Percentiles rank a stretch among this genome's conserved stretches.
phyloP scores from a whole-genome alignment of 2,329 filamentous ascomycete genomes.

The Cryphonectria nitschkei region DNA sequence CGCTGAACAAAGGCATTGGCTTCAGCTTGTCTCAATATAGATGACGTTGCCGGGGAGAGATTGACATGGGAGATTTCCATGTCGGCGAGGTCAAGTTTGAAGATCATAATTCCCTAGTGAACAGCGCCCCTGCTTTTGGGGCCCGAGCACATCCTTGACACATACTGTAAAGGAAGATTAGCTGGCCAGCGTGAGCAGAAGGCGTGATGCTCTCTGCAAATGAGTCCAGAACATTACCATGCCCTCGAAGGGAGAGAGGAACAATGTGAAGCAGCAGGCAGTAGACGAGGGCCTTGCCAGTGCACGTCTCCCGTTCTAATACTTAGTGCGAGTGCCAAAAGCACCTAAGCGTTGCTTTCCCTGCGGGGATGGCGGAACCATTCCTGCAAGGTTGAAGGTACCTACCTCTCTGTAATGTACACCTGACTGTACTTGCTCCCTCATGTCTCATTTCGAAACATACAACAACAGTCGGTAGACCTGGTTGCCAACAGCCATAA shows the following conservation, averaged over 20 bases:
- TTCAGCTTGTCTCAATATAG: constrained; percentile 12
- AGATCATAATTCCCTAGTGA: constrained; percentile 24
- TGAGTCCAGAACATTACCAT: not conserved
- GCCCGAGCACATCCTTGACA: not conserved
- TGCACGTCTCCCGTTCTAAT: not conserved
- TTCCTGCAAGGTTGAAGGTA: not conserved
- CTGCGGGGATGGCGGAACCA: constrained; percentile 11
- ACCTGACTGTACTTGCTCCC: not conserved
- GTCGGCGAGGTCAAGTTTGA: constrained; percentile 13
- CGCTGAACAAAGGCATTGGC: not conserved
- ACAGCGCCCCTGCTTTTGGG: not conserved
- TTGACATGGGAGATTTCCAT: constrained; percentile 27
- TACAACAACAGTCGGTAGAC: constrained; percentile 26
- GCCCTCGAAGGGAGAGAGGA: constrained; percentile 10
- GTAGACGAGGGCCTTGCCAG: not conserved
- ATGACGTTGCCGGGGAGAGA: constrained; percentile 25
- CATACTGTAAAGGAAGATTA: not conserved
- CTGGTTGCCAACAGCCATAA: constrained; percentile 19
- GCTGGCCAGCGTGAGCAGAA: not conserved
- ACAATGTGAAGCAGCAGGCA: not conserved
- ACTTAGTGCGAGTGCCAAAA: not conserved
- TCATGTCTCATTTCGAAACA: not conserved
- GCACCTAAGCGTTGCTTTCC: not conserved
- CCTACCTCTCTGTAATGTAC: not conserved
- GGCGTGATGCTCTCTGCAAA: not conserved